phyloP scores from a whole-genome alignment of 805 yeast genomes.

The Schwanniomyces polymorphus region DNA sequence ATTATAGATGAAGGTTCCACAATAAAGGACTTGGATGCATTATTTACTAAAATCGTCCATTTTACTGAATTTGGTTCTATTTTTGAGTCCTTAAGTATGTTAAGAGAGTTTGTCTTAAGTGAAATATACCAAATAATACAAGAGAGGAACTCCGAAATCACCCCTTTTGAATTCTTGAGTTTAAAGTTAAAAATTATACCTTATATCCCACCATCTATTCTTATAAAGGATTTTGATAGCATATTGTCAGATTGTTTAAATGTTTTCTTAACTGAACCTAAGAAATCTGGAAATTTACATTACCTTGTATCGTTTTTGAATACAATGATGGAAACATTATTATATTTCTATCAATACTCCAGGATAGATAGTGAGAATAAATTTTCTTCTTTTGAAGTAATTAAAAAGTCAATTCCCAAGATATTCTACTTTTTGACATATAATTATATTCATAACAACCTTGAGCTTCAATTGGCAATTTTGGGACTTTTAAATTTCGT shows the following conservation, averaged over 20 bases:
- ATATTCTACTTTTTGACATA: slow-evolving; percentile 5
- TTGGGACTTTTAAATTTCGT: slow-evolving; percentile 14
- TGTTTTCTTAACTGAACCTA: not conserved
- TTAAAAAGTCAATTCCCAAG: slow-evolving; percentile 7
- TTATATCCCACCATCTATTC: not conserved
- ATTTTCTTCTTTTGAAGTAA: slow-evolving; percentile 6
- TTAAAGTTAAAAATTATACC: slow-evolving; percentile 2
- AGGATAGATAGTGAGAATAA: slow-evolving; percentile 1
- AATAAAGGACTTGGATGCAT: slow-evolving; percentile 8
- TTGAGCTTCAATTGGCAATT: slow-evolving; percentile 10
- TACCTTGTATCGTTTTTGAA: not conserved
- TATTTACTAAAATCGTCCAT: slow-evolving; percentile 10
- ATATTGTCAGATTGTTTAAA: not conserved
- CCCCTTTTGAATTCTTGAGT: not conserved
- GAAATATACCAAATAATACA: not conserved
- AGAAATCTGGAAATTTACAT: not conserved
- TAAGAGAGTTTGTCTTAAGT: slow-evolving; percentile 12
- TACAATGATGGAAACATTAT: not conserved
- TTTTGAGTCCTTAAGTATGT: slow-evolving; percentile 14
- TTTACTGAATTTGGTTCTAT: slow-evolving; percentile 11
- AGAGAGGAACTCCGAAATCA: not conserved
- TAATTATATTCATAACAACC: slow-evolving; percentile 1
- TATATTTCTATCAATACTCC: not conserved
- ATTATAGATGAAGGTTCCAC: slow-evolving; percentile 15
- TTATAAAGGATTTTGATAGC: not conserved